phyloP scores from a whole-genome alignment of 768 basidiomycete genomes.

The Naganishia onofrii region DNA sequence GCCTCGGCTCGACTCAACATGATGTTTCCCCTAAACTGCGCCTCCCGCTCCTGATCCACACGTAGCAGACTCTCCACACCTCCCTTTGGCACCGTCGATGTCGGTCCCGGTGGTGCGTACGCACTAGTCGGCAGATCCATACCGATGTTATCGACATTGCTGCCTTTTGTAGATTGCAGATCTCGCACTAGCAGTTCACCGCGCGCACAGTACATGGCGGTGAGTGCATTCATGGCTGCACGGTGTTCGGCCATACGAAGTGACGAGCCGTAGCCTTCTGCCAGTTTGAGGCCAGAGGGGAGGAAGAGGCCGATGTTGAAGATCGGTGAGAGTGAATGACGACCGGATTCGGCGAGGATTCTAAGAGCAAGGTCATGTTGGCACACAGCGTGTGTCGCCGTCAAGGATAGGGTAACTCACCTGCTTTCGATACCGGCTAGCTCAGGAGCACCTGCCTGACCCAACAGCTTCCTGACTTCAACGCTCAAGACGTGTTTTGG shows the following conservation, averaged over 20 bases:
- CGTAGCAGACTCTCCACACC: not conserved
- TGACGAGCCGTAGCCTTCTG: conserved; percentile 90
- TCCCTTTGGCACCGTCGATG: not conserved
- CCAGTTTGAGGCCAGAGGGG: conserved; percentile 72
- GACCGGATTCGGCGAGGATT: conserved; percentile 87
- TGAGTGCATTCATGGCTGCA: conserved; percentile 56
- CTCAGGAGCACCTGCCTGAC: conserved; percentile 57
- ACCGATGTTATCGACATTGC: not conserved
- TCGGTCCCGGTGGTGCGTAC: conserved; percentile 1
- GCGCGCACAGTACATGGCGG: conserved; percentile 42
- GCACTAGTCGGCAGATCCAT: conserved; percentile 23
- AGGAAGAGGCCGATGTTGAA: conserved; percentile 94
- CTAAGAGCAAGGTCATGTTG: conserved; percentile 53
- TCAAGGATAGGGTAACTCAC: conserved; percentile 53
- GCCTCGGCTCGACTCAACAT: conserved; percentile 6
- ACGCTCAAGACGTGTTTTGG: conserved; percentile 73
- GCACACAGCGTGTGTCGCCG: not conserved
- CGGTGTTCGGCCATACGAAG: conserved; percentile 92
- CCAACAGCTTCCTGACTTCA: conserved; percentile 67
- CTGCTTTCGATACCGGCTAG: conserved; percentile 53
- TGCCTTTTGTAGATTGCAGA: too few species aligned
- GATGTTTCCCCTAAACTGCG: conserved; percentile 22
- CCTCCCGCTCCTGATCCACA: conserved; percentile 2
- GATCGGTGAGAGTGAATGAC: conserved; percentile 81
- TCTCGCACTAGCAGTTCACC: conserved; percentile 32